A percentile compares a stretch with the other conserved stretches of the same genome.
Conservation (phyloP, 2,329 filamentous ascomycete species). For the Berkeleyomyces basicola region DNA sequence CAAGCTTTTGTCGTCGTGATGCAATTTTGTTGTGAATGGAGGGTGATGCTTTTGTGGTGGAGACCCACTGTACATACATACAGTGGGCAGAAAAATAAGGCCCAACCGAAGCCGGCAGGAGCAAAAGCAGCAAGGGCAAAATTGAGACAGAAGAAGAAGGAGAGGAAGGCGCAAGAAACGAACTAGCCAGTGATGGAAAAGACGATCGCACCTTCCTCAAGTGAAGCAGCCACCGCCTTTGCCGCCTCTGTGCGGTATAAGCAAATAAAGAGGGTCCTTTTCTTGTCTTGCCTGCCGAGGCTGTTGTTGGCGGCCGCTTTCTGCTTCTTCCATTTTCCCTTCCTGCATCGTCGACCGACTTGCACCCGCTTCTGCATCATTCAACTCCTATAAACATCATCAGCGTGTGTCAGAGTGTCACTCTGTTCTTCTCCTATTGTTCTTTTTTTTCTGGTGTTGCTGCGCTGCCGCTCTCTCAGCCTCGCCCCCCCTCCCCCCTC, state of each 20-base stretch:
- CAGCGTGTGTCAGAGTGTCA: too few species aligned
- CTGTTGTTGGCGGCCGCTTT: background rate
- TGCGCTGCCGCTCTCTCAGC: too few species aligned
- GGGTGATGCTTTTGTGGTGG: too few species aligned
- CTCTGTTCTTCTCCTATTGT: too few species aligned
- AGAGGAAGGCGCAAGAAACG: background rate
- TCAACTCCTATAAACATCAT: too few species aligned
- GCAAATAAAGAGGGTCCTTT: background rate
- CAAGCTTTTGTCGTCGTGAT: too few species aligned
- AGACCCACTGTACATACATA: too few species aligned
- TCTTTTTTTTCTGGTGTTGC: too few species aligned
- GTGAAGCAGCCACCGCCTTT: background rate
- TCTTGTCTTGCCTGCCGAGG: background rate
- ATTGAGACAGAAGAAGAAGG: background rate
- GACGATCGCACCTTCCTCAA: background rate
- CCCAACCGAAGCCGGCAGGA: background rate
- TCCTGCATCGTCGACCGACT: background rate
- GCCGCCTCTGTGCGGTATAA: background rate
- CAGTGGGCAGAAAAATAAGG: background rate
- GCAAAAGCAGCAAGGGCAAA: too few species aligned
- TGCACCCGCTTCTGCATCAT: too few species aligned
- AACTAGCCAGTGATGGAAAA: background rate
- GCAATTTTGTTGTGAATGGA: too few species aligned
- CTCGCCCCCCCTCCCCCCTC: too few species aligned
- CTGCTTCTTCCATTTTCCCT: background rate